Conservation (phyloP, 208 protist species). For the Jaenimonas drosophilae region DNA sequence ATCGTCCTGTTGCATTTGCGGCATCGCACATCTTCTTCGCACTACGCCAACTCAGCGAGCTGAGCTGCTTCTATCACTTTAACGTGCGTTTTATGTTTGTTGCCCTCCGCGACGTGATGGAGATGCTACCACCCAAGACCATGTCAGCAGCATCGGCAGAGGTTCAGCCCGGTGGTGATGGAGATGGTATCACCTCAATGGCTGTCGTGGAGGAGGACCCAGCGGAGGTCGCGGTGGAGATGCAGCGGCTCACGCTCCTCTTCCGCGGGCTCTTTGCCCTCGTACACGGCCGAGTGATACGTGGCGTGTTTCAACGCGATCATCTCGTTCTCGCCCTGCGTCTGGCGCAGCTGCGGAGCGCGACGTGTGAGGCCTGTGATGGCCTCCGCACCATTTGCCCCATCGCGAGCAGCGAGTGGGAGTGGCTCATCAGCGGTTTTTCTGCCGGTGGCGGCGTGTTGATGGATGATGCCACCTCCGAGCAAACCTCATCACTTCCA, state of each 20-base stretch:
- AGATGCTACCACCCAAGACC: slow-evolving; percentile 21
- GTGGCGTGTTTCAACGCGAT: slow-evolving; percentile 93
- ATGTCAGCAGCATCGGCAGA: not conserved
- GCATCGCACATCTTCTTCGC: slow-evolving; percentile 94
- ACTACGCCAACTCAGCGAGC: slow-evolving; percentile 86
- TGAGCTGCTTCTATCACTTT: slow-evolving; percentile 97
- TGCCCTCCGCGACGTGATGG: slow-evolving; percentile 83
- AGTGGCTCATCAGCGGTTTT: slow-evolving; percentile 59
- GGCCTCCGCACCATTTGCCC: slow-evolving; percentile 2
- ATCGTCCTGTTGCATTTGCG: slow-evolving; percentile 88
- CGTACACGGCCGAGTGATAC: slow-evolving; percentile 63
- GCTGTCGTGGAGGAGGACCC: slow-evolving; percentile 7
- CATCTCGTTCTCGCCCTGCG: slow-evolving; percentile 90
- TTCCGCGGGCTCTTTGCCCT: slow-evolving; percentile 61
- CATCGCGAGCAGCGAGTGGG: slow-evolving; percentile 27
- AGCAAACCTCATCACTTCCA: slow-evolving; percentile 6
- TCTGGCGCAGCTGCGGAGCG: slow-evolving; percentile 88
- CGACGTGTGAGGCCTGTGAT: slow-evolving; percentile 2
- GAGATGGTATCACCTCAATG: not conserved
- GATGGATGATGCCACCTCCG: not conserved
- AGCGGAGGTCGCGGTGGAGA: slow-evolving; percentile 9
- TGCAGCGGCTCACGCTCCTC: slow-evolving; percentile 22
- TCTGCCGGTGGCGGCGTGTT: slow-evolving; percentile 5
- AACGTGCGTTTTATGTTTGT: slow-evolving; percentile 94
- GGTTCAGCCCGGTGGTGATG: not conserved